Conservation (phyloP, 495 filamentous ascomycete genomes). For the Penicillium salamii region DNA sequence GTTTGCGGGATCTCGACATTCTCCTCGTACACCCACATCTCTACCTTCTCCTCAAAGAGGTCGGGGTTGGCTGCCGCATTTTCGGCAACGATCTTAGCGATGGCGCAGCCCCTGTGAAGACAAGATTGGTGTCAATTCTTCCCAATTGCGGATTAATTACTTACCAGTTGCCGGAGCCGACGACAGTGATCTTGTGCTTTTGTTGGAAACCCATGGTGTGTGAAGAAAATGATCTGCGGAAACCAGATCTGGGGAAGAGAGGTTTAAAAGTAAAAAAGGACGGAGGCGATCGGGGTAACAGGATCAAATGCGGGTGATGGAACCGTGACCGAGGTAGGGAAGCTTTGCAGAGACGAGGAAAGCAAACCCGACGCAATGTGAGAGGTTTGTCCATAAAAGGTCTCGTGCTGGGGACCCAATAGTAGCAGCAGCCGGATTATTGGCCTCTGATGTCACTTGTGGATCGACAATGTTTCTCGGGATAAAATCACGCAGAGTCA, state of each 20-base stretch:
- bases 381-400: constrained; percentile 15
- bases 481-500: not conserved
- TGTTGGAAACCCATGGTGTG: constrained; percentile 48
- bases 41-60: constrained; percentile 82
- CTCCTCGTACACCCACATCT: constrained; percentile 98
- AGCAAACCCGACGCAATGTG: constrained; percentile 19
- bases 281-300: constrained; percentile 19
- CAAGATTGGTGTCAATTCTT: constrained; percentile 1
- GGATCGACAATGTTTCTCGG: too few species aligned
- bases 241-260: constrained; percentile 12
- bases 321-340: constrained; percentile 24
- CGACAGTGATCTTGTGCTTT: constrained; percentile 91
- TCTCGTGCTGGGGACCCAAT: constrained; percentile 10
- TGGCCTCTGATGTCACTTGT: constrained; percentile 4
- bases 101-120: constrained; percentile 76
- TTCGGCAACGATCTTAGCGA: constrained; percentile 95
- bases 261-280: constrained; percentile 21
- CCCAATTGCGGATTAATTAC: constrained; percentile 13
- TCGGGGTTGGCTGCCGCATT: constrained; percentile 74
- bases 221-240: constrained; percentile 22
- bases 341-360: constrained; percentile 17
- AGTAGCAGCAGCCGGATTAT: constrained; percentile 7
- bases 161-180: constrained; percentile 97
- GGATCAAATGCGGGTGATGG: constrained; percentile 7
- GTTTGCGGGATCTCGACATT: constrained; percentile 68